These are phyloP conservation scores for Pseudopithomyces maydicus DNA, from an alignment of 2,329 filamentous ascomycete genomes.

Conservation along the genomic window DNA sequence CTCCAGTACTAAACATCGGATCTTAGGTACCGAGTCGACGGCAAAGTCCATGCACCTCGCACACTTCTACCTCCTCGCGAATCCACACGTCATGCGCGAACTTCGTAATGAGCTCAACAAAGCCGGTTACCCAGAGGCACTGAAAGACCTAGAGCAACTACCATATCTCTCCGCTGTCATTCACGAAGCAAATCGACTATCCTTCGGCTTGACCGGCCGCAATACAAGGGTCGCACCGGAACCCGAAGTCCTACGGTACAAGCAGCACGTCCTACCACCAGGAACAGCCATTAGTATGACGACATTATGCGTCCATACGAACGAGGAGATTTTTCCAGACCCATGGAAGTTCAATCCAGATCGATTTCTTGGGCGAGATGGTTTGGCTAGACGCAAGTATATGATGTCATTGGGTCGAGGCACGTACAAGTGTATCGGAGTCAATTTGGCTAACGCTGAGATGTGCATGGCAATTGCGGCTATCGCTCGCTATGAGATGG, in stretches of 20 bases:
- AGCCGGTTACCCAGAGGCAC: too few relatives aligned
- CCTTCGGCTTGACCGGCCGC: constrained; percentile 7
- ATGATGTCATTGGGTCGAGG: constrained; percentile 5
- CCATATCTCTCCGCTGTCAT: constrained; percentile 25
- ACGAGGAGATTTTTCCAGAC: too few relatives aligned
- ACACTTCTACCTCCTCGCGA: constrained; percentile 9
- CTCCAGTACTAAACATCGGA: neutral
- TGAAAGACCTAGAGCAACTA: constrained; percentile 5
- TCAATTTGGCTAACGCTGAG: constrained; percentile 7
- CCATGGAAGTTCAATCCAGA: constrained; percentile 20
- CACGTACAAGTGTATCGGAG: constrained; percentile 4
- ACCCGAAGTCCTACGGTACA: too few relatives aligned
- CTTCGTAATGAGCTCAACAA: too few relatives aligned
- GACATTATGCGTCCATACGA: too few relatives aligned
- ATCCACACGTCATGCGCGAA: constrained; percentile 3
- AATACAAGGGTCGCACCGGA: constrained; percentile 16
- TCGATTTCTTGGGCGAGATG: constrained; percentile 24
- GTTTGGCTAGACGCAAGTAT: neutral
- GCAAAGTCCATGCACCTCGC: constrained; percentile 4
- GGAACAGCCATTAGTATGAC: too few relatives aligned
- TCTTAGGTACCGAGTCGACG: neutral
- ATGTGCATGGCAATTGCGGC: constrained; percentile 7
- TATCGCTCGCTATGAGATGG: neutral
- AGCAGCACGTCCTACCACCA: too few relatives aligned
- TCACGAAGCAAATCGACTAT: constrained; percentile 26